Evolutionary conservation across 768 basidiomycete genomes (phyloP).

Genomic region (Lentinula raphanica): DNA sequence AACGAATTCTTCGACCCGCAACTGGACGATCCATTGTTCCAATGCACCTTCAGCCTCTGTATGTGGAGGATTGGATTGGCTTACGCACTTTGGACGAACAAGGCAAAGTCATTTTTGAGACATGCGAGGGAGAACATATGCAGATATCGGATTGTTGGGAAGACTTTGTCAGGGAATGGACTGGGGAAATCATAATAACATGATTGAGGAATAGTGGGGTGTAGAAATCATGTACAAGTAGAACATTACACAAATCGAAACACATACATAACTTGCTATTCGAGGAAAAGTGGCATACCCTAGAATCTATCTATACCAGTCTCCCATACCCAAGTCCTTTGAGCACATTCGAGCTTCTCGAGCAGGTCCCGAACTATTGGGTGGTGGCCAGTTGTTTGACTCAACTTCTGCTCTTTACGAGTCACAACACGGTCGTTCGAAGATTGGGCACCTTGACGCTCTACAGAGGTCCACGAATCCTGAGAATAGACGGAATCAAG

Average conservation of each 20-base stretch:
- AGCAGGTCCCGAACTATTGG: conserved; percentile 3
- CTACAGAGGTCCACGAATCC: background rate
- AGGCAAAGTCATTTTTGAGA: conserved; percentile 51
- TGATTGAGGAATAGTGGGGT: too few relatives aligned
- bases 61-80: conserved; percentile 79
- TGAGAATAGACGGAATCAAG: background rate
- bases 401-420: background rate
- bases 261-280: background rate
- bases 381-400: background rate
- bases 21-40: conserved; percentile 35
- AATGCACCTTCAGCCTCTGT: conserved; percentile 69
- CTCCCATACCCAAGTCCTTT: background rate
- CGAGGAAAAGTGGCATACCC: background rate
- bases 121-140: conserved; percentile 78
- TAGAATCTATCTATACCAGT: background rate
- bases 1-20: conserved; percentile 8
- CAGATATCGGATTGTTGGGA: conserved; percentile 61
- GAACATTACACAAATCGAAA: background rate
- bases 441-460: background rate
- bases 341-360: background rate
- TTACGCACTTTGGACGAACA: conserved; percentile 64
- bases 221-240: too few relatives aligned
- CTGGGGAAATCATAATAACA: conserved; percentile 28
- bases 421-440: background rate
- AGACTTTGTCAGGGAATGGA: conserved; percentile 38